Percentiles rank a stretch among this genome's conserved stretches.
Evolutionary conservation across 2,329 filamentous ascomycete genomes (phyloP).

Genomic region (Huntiella savannae): DNA sequence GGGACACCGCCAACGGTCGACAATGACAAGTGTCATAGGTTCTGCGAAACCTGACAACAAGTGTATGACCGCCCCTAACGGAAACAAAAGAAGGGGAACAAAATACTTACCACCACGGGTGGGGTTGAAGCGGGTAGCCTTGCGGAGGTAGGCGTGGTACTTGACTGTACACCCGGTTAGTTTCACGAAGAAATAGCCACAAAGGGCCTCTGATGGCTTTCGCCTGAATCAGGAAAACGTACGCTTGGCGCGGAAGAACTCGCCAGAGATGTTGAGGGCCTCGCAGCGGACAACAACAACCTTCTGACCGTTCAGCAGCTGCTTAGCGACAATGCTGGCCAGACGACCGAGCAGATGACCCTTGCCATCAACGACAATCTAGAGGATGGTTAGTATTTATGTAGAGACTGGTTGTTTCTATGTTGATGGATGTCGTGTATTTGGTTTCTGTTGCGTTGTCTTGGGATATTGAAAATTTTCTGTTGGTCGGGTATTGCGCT

Average conservation of each 20-base stretch:
- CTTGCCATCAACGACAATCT: slow-evolving; percentile 99
- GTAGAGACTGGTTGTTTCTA: no score
- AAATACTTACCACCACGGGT: slow-evolving; percentile 72
- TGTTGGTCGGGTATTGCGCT: no score
- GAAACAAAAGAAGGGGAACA: neutral
- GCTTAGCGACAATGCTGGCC: slow-evolving; percentile 95
- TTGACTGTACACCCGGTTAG: slow-evolving; percentile 51
- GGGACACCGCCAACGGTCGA: neutral
- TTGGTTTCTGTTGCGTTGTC: no score
- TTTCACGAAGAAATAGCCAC: neutral
- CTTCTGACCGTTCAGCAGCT: slow-evolving; percentile 97
- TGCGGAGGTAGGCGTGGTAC: slow-evolving; percentile 99
- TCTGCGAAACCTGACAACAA: no score
- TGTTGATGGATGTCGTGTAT: no score
- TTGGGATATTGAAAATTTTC: no score
- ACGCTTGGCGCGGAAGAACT: slow-evolving; percentile 99
- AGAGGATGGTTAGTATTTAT: neutral
- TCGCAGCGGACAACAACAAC: slow-evolving; percentile 98
- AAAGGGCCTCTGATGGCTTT: neutral
- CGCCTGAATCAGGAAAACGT: slow-evolving; percentile 33
- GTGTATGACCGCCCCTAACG: no score
- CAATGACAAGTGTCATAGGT: neutral
- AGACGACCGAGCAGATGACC: slow-evolving; percentile 98
- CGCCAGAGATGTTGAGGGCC: slow-evolving; percentile 98
- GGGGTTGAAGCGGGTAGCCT: slow-evolving; percentile 99